Percentiles rank a stretch among this genome's conserved stretches.
These are phyloP conservation scores for Amanita pseudoporphyria DNA, from an alignment of 768 basidiomycete species.

Conservation along the genomic window DNA sequence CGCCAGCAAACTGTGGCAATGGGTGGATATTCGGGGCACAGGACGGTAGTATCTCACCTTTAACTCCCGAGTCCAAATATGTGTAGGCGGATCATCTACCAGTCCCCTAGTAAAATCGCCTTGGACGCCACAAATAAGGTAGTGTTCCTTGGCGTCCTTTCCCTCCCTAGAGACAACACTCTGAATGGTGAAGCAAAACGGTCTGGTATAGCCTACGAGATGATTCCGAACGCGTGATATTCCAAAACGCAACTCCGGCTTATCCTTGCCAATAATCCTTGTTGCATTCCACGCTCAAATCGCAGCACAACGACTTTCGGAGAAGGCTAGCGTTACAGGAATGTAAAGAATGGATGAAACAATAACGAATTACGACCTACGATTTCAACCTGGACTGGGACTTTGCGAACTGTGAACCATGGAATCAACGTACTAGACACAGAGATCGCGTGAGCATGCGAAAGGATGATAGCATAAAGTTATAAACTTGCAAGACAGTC, in stretches of 20 bases:
- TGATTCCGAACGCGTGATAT: conserved; percentile 80
- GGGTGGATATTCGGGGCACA: background rate
- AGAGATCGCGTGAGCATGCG: background rate
- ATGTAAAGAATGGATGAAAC: background rate
- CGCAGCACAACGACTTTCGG: conserved; percentile 73
- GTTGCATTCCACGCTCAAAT: conserved; percentile 81
- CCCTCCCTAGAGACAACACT: conserved; percentile 47
- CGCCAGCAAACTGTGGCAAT: conserved; percentile 56
- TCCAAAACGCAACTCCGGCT: conserved; percentile 70
- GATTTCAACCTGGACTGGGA: conserved; percentile 69
- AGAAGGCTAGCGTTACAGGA: conserved; percentile 44
- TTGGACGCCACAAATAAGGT: conserved; percentile 79
- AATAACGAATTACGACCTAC: conserved; percentile 29
- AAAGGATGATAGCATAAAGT: background rate
- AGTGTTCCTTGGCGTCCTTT: conserved; percentile 62
- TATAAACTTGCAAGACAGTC: conserved; percentile 51
- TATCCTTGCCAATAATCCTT: conserved; percentile 71
- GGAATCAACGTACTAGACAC: conserved; percentile 56
- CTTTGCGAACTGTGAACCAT: conserved; percentile 70
- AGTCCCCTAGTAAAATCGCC: conserved; percentile 74
- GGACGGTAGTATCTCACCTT: conserved; percentile 40
- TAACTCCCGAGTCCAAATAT: conserved; percentile 71
- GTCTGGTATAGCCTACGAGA: conserved; percentile 43
- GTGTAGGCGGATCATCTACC: conserved; percentile 60
- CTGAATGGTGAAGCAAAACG: background rate